phyloP scores from a whole-genome alignment of 768 basidiomycete species.

The Tricholoma hemisulphureum region DNA sequence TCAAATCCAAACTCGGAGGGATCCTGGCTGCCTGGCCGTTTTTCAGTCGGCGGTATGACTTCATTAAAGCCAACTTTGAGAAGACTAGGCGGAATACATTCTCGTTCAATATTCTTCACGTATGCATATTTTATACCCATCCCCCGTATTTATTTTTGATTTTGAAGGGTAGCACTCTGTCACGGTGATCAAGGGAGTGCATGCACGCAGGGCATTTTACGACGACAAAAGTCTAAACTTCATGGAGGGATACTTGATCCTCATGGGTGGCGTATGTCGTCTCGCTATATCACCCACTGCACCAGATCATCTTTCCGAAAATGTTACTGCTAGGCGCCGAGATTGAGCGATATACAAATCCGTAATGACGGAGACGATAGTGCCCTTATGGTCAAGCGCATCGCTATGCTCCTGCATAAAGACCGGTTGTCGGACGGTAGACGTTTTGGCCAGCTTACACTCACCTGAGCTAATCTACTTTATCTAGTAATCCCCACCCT shows the following conservation, averaged over 20 bases:
- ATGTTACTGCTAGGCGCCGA: conserved; percentile 13
- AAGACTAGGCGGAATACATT: neutral
- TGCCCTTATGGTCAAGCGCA: conserved; percentile 19
- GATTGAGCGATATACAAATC: conserved; percentile 23
- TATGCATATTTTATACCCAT: neutral
- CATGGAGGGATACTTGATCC: conserved; percentile 34
- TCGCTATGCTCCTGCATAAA: conserved; percentile 11
- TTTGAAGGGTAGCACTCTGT: conserved; percentile 12
- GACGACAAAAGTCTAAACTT: conserved; percentile 27
- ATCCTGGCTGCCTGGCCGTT: neutral
- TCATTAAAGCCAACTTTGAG: neutral
- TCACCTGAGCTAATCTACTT: neutral
- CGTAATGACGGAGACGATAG: conserved; percentile 7
- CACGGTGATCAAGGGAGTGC: conserved; percentile 29
- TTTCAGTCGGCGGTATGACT: neutral
- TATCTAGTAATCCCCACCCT: conserved; percentile 20
- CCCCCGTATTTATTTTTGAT: neutral
- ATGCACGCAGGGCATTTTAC: conserved; percentile 32
- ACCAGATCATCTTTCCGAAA: neutral
- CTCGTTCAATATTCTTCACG: neutral
- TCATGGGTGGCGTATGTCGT: conserved; percentile 28
- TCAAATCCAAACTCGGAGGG: neutral
- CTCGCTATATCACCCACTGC: neutral
- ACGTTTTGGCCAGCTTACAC: neutral
- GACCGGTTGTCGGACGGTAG: conserved; percentile 13